phyloP scores from a whole-genome alignment of 164 flowering plant genomes.

The Tetracentron sinense region DNA sequence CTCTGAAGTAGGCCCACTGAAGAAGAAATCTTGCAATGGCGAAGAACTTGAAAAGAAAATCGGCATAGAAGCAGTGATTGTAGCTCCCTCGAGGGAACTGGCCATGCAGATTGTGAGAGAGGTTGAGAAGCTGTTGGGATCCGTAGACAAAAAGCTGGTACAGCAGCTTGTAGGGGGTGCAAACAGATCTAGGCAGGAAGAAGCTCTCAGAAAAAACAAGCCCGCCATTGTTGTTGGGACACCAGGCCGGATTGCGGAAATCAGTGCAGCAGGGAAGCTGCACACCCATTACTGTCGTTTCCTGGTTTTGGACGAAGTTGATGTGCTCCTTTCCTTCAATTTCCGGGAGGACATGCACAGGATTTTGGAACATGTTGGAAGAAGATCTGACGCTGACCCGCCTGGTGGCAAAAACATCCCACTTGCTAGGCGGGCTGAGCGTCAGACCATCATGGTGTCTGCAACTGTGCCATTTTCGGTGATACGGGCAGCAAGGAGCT shows the following conservation, averaged over 20 bases:
- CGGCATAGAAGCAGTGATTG: conserved; percentile 78
- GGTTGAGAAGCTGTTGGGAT: conserved; percentile 80
- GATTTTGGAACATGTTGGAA: conserved; percentile 90
- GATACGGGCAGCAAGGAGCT: conserved; percentile 80
- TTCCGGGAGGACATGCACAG: conserved; percentile 91
- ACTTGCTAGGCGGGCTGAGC: conserved; percentile 35
- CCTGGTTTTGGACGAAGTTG: conserved; percentile 92
- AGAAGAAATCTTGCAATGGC: conserved; percentile 16
- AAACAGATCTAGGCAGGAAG: conserved; percentile 85
- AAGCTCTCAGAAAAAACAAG: conserved; percentile 88
- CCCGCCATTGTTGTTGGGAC: conserved; percentile 93
- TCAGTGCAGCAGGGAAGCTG: conserved; percentile 87
- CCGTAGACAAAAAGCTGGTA: conserved; percentile 59
- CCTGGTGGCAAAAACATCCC: conserved; percentile 19
- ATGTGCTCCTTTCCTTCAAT: conserved; percentile 83
- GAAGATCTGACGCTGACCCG: conserved; percentile 45
- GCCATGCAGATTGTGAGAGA: conserved; percentile 99
- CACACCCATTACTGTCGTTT: conserved; percentile 81
- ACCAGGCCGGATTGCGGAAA: conserved; percentile 93
- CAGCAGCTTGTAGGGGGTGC: conserved; percentile 99
- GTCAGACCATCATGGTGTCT: conserved; percentile 84
- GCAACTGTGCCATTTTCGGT: conserved; percentile 94
- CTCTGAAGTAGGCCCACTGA: conserved; percentile 69
- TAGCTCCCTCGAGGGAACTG: conserved; percentile 96
- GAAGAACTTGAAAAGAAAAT: conserved; percentile 33